A percentile compares a stretch with the other conserved stretches of the same genome.
Evolutionary conservation across 345 rosid genomes (phyloP).

Genomic region (Boechera stricta): DNA sequence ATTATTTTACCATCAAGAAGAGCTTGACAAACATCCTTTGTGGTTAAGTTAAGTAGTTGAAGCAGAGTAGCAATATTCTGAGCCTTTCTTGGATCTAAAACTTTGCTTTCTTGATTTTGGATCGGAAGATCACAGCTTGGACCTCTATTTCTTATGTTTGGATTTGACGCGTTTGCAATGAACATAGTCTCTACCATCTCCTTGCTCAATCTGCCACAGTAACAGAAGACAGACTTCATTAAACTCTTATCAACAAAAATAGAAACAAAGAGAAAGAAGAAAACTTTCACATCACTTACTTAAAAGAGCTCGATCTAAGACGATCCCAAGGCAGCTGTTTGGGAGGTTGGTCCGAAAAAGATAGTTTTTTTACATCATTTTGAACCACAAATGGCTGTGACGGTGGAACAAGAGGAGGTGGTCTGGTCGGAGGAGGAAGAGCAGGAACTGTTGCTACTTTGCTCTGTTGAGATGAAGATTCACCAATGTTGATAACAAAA

Average conservation of each 20-base stretch:
- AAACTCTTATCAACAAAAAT: neutral
- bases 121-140: slow-evolving; percentile 57
- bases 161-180: slow-evolving; percentile 62
- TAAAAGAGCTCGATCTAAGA: slow-evolving; percentile 75
- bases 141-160: slow-evolving; percentile 56
- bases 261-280: neutral
- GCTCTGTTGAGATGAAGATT: slow-evolving; percentile 44
- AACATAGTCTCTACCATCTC: slow-evolving; percentile 90
- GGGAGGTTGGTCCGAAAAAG: slow-evolving; percentile 34
- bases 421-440: slow-evolving; percentile 46
- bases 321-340: slow-evolving; percentile 83
- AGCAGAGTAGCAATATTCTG: slow-evolving; percentile 88
- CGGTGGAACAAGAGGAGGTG: slow-evolving; percentile 50
- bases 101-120: slow-evolving; percentile 60
- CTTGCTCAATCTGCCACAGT: slow-evolving; percentile 81
- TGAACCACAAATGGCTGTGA: slow-evolving; percentile 59
- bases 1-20: slow-evolving; percentile 74
- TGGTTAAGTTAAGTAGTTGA: slow-evolving; percentile 71
- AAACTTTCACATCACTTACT: slow-evolving; percentile 51
- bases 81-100: slow-evolving; percentile 84
- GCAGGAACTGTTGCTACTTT: slow-evolving; percentile 31
- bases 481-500: slow-evolving; percentile 43
- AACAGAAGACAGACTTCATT: neutral
- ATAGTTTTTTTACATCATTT: slow-evolving; percentile 20
- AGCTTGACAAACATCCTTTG: slow-evolving; percentile 92